Conservation (phyloP, 768 basidiomycete species). For the Tricholoma matsutake region DNA sequence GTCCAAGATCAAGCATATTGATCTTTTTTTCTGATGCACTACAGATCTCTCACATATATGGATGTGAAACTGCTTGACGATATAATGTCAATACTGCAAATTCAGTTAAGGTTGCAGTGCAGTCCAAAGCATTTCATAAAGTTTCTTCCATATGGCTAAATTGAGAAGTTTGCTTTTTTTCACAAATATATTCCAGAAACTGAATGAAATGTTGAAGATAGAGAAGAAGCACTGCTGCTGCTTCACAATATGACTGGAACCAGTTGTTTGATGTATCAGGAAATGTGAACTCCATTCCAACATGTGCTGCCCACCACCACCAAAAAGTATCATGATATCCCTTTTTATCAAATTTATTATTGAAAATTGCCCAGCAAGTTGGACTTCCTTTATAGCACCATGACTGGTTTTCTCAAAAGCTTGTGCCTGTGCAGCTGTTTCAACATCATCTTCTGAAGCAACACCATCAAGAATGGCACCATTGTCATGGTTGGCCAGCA, state of each 20-base stretch:
- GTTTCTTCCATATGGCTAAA: slow-evolving; percentile 28
- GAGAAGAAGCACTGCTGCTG: slow-evolving; percentile 19
- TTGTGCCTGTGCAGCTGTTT: slow-evolving; percentile 6
- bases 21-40: neutral
- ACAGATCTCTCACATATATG: neutral
- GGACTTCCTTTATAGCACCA: slow-evolving; percentile 8
- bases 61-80: neutral
- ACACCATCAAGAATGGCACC: slow-evolving; percentile 7
- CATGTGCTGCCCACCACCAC: slow-evolving; percentile 11
- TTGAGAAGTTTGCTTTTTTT: slow-evolving; percentile 22
- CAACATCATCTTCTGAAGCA: neutral
- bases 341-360: slow-evolving; percentile 34
- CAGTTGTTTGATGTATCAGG: slow-evolving; percentile 25
- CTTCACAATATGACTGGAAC: slow-evolving; percentile 22
- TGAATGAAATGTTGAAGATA: slow-evolving; percentile 16
- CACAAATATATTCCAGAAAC: slow-evolving; percentile 18
- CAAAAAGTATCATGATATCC: slow-evolving; percentile 27
- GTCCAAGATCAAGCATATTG: no score
- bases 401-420: slow-evolving; percentile 6
- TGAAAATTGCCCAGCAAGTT: slow-evolving; percentile 26
- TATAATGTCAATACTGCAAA: neutral
- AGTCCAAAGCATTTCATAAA: slow-evolving; percentile 21
- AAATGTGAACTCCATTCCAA: slow-evolving; percentile 16
- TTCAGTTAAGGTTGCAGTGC: neutral
- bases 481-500: slow-evolving; percentile 28